Base-by-base conservation (phyloP, 257 asterid species). In the Ophiorrhiza pumila region DNA sequence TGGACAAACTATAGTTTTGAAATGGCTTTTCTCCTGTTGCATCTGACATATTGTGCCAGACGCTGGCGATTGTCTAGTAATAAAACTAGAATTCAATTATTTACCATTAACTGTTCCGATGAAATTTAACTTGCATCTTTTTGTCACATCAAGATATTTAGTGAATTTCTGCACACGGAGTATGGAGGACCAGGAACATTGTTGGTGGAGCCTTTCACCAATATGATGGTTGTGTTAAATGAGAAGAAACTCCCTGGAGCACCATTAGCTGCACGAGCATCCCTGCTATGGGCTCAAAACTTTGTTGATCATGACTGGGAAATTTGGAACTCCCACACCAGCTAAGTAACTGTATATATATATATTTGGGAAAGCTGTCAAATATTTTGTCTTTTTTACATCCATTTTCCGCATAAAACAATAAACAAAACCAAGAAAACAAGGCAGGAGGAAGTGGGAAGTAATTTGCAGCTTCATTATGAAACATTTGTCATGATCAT, bases 181-280 rank as follows among this genome's bases (percentile, higher is more conserved):
- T 93, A 87, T 69, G 97, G 95, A 80, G 96, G 97, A 59, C 90
- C 89, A 1, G 90, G 95, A 61, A 89, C 98, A 32, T 80, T 83
- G 64, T 52, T 79, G 79, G 81, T 89, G 57, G 93, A 87, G 81
- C 95, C 97, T 63, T 87, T 89, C 71, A 84, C 91, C 10, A 83
- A 86, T 78, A 87, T 87, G 91, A 85, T 89, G 91, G 75, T 89
- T 78, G 85, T 75, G 9, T 83, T 89, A 45, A 83, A 87, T 81
- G 95, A 89, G 77, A 81, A 79, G 81, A 73, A 74, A 66, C 85
- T 83, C 61, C 84, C 84, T 8, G 95, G 90, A 59, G 93, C 95
- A 23, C 74, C 85, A 6, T 53, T 77, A 65, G 88, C 95, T 77
- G 90, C 96, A 64, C 90, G 91, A 79, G 78, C 86, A 74, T 84